These are phyloP conservation scores for Stevia rebaudiana DNA, from an alignment of 140 eudicot genomes.

Conservation along the genomic window DNA sequence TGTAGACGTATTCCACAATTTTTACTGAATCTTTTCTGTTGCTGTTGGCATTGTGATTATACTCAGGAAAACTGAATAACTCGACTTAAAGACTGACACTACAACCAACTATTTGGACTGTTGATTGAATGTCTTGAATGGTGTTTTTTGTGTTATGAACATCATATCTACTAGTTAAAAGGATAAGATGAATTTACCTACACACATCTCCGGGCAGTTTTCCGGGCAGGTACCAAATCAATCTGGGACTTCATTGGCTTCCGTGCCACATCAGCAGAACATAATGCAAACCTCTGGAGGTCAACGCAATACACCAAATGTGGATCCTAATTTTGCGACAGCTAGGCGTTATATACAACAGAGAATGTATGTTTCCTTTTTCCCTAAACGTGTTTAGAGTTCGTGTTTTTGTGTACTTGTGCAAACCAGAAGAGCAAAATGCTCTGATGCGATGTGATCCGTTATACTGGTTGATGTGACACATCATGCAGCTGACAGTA, in stretches of 20 bases:
- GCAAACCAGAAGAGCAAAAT: not conserved
- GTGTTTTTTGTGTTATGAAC: constrained; percentile 9
- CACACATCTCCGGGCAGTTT: constrained; percentile 52
- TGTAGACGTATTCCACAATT: not conserved
- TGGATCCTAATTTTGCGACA: constrained; percentile 43
- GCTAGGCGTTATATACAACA: constrained; percentile 43
- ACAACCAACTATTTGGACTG: constrained; percentile 13
- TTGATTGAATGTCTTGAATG: not conserved
- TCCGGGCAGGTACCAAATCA: constrained; percentile 60
- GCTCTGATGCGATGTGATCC: too few relatives aligned
- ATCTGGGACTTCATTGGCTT: constrained; percentile 41
- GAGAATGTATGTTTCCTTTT: constrained; percentile 59
- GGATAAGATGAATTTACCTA: constrained; percentile 63
- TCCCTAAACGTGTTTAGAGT: constrained; percentile 8
- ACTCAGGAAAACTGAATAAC: constrained; percentile 16
- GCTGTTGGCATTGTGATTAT: constrained; percentile 7
- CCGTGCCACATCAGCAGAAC: constrained; percentile 56
- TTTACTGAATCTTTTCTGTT: constrained; percentile 7
- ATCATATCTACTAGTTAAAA: constrained; percentile 16
- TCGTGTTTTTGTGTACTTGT: not conserved
- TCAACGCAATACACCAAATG: constrained; percentile 33
- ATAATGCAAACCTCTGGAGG: constrained; percentile 49
- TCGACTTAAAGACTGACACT: not conserved
- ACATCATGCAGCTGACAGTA: too few relatives aligned
- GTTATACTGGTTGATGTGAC: too few relatives aligned